Base-by-base conservation (phyloP, 768 basidiomycete species). In the Grammothele lineata region DNA sequence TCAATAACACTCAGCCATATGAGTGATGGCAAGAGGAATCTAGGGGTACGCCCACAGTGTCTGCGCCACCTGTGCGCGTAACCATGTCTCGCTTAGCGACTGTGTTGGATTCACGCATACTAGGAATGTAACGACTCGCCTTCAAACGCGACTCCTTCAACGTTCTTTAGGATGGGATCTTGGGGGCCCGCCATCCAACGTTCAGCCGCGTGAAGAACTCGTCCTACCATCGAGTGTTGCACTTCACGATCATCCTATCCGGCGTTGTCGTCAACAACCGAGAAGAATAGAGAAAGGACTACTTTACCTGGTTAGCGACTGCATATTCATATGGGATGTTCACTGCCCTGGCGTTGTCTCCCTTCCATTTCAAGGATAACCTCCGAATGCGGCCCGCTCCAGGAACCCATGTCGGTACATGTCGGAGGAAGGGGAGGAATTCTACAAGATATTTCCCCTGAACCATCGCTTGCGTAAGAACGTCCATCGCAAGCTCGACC, bases 331-430 rank as follows among this genome's bases (percentile, higher is more conserved):
- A 45, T 15, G 43, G 43, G 15, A 45, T 12, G 2, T 25, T 37
- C 17, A 24, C n/a, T 25, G 23, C 25, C 19, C 17, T 25, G 34
- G n/a, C 5, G 43, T 30, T 30, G 27, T 30, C 27, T 14, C 27
- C 43, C 23, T 26, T 21, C 45, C 45, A 47, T 21, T 47, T n/a
- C 4, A 27, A 10, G 9, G 23, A 40, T 21, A 34, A 18, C 22
- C 27, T 30, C 37, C 56, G 53, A 48, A 57, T 58, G 2, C 37
- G 19, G 6, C 47, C 47, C 0, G 51, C 51, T 0, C 47, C 51
- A 2, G 51, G 51, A 3, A 48, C 6, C 39, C 47, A 53, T 2
- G 38, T 10, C 4, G 51, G 47, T 1, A 53, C 18, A 17, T 53
- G 32, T 7, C 33, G 37, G 30, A 53, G 35, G 32, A 44, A 37